phyloP scores from a whole-genome alignment of 768 basidiomycete species.

The Phaeolepiota aurea region DNA sequence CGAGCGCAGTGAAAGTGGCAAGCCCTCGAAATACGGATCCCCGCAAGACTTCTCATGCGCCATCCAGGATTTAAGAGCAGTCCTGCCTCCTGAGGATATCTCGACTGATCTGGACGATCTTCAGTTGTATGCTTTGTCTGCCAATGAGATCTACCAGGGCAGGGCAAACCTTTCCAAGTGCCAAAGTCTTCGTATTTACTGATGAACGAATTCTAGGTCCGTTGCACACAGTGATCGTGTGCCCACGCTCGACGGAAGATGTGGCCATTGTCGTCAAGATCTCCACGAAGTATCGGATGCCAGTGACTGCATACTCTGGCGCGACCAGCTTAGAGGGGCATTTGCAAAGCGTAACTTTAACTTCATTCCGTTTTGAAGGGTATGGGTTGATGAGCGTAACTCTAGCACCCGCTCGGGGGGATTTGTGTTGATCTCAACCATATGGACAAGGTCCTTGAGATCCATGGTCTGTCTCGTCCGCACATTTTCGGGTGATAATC shows the following conservation, averaged over 20 bases:
- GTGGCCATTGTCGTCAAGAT: constrained; percentile 73
- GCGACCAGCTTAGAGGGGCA: constrained; percentile 82
- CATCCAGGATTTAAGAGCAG: constrained; percentile 35
- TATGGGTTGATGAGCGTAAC: not conserved
- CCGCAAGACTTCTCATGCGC: constrained; percentile 44
- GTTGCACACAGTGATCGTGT: constrained; percentile 53
- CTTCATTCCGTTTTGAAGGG: not conserved
- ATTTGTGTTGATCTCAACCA: constrained; percentile 74
- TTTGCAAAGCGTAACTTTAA: constrained; percentile 45
- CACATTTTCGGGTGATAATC: not conserved
- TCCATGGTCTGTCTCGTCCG: constrained; percentile 46
- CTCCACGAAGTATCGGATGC: constrained; percentile 68
- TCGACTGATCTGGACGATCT: constrained; percentile 48
- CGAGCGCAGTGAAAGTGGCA: no score
- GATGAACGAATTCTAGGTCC: constrained; percentile 24
- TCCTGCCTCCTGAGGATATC: constrained; percentile 30
- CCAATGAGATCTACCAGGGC: constrained; percentile 44
- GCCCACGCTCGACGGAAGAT: constrained; percentile 67
- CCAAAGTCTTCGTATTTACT: no score
- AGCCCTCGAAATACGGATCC: constrained; percentile 47
- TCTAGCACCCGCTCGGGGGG: constrained; percentile 39
- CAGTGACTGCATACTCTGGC: constrained; percentile 71
- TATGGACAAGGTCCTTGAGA: constrained; percentile 74
- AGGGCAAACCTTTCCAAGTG: not conserved
- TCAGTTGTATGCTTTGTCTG: constrained; percentile 45